Evolutionary conservation across 1,139 yeast species (phyloP), one percentile per base, ranked within the genome.

Genomic region (Kodamaea sp.): DNA sequence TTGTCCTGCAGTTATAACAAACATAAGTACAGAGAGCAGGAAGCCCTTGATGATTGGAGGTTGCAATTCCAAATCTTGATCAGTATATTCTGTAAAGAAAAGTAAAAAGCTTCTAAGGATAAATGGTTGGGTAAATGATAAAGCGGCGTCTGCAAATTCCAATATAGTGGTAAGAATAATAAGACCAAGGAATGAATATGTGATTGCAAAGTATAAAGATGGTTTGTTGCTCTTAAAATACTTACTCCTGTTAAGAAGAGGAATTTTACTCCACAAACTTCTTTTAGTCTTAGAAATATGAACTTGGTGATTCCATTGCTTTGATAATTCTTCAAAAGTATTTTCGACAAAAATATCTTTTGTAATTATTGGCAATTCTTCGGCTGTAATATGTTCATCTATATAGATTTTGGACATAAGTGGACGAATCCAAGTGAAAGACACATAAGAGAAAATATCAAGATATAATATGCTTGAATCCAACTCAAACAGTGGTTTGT

Each of bases 371-470:
- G 62, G 60, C 27, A 60, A 44, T 25, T 62, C 63, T 1, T 53
- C 43, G 7, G 50, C 44, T 11, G 43, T 46, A n/a, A 60, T 55
- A 24, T 50, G 51, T 24, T 52, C 54, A 3, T 57, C 49, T 2
- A 42, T 36, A 42, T 58, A 51, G 23, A 61, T 58, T 11, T 48
- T 40, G 5, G 46, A 36, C 32, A 64, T 57, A 25, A 58, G 44
- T 1, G 63, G 61, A 28, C 55, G 53, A 32, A 59, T 48, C 56
- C 59, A 64, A 20, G 46, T 42, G 39, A 57, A 62, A 4, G 66
- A 53, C 31, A 60, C 38, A 8, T 42, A 35, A 2, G 58, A 49
- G 35, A 59, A 52, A 34, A 36, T 15, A 27, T 41, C 33, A 15
- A 15, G 10, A 24, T 20, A 32, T 20, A 31, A 27, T 31, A 24